phyloP scores from a whole-genome alignment of 1,284 basidiomycete genomes.

The Coniferiporia weirii region DNA sequence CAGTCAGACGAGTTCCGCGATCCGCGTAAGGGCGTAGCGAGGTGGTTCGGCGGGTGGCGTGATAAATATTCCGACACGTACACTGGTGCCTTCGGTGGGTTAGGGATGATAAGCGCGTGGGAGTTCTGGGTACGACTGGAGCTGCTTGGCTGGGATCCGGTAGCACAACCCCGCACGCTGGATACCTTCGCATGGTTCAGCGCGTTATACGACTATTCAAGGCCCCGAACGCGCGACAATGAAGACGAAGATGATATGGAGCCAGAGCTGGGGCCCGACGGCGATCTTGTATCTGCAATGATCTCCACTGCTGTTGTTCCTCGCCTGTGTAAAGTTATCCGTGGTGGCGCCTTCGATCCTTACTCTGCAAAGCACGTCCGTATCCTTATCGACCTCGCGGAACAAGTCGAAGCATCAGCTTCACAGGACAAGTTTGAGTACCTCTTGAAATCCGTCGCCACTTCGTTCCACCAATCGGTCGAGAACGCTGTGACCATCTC shows the following conservation, averaged over 20 bases:
- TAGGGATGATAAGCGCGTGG: constrained; percentile 89
- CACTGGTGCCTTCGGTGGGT: constrained; percentile 82
- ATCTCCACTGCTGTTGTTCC: constrained; percentile 81
- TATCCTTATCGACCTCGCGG: constrained; percentile 66
- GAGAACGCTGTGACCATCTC: constrained; percentile 42
- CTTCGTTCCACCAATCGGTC: constrained; percentile 55
- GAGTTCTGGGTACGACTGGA: constrained; percentile 93
- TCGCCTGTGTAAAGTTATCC: constrained; percentile 62
- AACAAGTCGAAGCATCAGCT: constrained; percentile 79
- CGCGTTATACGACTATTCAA: constrained; percentile 73
- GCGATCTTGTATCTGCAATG: constrained; percentile 86
- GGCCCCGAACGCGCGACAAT: constrained; percentile 34
- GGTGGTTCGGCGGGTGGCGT: constrained; percentile 80
- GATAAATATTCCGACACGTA: constrained; percentile 77
- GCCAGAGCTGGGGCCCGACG: constrained; percentile 69
- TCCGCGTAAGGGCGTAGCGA: constrained; percentile 66
- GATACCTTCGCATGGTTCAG: constrained; percentile 85
- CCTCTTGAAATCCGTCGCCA: constrained; percentile 59
- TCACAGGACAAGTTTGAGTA: constrained; percentile 68
- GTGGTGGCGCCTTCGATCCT: constrained; percentile 74
- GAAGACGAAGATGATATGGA: constrained; percentile 43
- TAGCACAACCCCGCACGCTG: constrained; percentile 48
- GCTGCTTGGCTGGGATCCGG: constrained; percentile 81
- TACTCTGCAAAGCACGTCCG: constrained; percentile 69
- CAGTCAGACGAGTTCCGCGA: constrained; percentile 80